These are phyloP conservation scores for Leishmania gerbilli DNA, from an alignment of 208 protist species.

Conservation along the genomic window DNA sequence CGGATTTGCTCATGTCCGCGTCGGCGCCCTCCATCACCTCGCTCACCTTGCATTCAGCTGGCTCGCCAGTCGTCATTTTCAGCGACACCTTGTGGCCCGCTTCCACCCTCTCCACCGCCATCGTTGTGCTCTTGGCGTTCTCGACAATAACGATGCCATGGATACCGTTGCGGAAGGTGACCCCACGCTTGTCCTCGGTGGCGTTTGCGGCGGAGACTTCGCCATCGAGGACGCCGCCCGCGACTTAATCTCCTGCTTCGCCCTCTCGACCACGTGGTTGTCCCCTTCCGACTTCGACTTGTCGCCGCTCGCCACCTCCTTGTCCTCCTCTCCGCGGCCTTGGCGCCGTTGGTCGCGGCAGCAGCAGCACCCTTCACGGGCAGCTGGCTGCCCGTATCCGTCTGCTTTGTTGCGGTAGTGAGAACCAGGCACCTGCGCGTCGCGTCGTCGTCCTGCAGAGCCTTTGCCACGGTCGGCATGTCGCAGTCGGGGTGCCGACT, in stretches of 20 bases:
- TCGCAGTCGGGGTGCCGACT: slow-evolving; percentile 14
- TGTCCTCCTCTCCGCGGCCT: not conserved
- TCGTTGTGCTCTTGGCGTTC: slow-evolving; percentile 17
- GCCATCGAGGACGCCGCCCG: not conserved
- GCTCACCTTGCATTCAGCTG: slow-evolving; percentile 19
- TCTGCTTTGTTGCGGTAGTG: slow-evolving; percentile 10
- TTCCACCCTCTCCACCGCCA: slow-evolving; percentile 26
- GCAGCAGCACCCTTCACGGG: not conserved
- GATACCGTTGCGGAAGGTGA: slow-evolving; percentile 21
- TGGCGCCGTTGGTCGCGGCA: not conserved
- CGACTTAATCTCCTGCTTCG: too few species aligned
- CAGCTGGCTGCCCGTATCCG: slow-evolving; percentile 9
- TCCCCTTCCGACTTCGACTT: slow-evolving; percentile 1
- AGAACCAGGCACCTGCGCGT: slow-evolving; percentile 2
- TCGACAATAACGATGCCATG: slow-evolving; percentile 35
- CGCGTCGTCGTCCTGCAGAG: slow-evolving; percentile 19
- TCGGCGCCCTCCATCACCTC: slow-evolving; percentile 23
- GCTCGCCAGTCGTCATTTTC: slow-evolving; percentile 21
- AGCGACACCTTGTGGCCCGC: slow-evolving; percentile 30
- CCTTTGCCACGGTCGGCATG: slow-evolving; percentile 23
- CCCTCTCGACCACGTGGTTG: not conserved
- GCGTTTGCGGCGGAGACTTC: not conserved
- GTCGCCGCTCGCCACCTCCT: not conserved
- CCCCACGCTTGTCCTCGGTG: slow-evolving; percentile 4
- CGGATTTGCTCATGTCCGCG: slow-evolving; percentile 9